Evolutionary conservation across 2,329 filamentous ascomycete genomes (phyloP), one percentile per base, ranked within the genome.

Genomic region (Clarireedia paspali): DNA sequence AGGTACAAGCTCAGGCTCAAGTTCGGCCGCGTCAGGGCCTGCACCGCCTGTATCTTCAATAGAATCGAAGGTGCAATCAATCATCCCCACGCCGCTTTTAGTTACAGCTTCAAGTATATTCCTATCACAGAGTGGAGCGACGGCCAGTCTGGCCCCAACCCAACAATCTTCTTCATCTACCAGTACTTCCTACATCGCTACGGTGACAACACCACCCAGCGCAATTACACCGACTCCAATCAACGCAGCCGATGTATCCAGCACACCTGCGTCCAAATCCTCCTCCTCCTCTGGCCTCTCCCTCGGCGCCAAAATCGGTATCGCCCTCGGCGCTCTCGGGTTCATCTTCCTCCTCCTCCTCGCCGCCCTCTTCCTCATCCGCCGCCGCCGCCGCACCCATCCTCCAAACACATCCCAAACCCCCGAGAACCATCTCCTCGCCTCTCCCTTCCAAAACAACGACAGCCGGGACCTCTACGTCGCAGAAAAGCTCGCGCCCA

Each of bases 261-360:
- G 20, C 10, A 27, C 34, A 34, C 26, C 53, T 9, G 12, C 34
- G 1, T 6, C 47, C 10, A 44, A 17, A 6, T 42, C 36, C 6
- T 20, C 39, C 10, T 24, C 50, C 9, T n/a, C 14, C 12, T 46
- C 53, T 3, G 44, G 55, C 6, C 50, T 57, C 9, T 20, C 55
- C 3, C 34, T 57, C 2, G 50, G 50, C 24, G 55, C 50, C 4
- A 57, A 57, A 38, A 38, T 57, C 7, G 55, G 55, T 14, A 57
- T 57, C 4, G 49, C 55, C 1, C 23, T 57, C 9, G 55, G 49
- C 36, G 20, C 6, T 6, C 46, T 51, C 38, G 20, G 27, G 7
- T 12, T 56, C n/a, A 26, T 17, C 26, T 47, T 53, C 36, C 20
- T 53, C 2, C 7, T 53, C 2, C 44, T 57, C 10, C 45, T 53